Base-by-base conservation (phyloP, 345 rosid species). In the Eucalyptus sideroxylon region DNA sequence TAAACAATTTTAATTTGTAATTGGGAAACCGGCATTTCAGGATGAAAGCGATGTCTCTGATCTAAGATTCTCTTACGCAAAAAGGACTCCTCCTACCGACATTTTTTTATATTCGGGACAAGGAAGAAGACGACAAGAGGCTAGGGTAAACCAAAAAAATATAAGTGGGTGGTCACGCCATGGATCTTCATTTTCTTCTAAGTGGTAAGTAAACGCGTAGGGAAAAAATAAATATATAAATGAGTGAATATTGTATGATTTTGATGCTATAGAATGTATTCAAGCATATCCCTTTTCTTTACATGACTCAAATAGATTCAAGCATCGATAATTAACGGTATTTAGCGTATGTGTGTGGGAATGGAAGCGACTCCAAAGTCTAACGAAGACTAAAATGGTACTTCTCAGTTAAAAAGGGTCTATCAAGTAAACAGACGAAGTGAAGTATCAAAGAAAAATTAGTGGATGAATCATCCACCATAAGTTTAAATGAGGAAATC, bases 251-350 rank as follows among this genome's bases (percentile, higher is more conserved):
- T 9, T 31, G 44, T 9, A 34, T 69, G 4, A 34, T 69, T 31
- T 19, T 17, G 81, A 69, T 69, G 81, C 42, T 17, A 31, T 34
- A 31, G 81, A 69, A 31, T 17, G 81, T 9, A 17, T 69, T 69
- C 21, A 1, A 3, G 16, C 31, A 12, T 60, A 14, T n/a, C 77
- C 6, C 8, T 16, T 65, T 34, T 65, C 40, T 65, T 65, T n/a
- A n/a, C 21, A 65, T 65, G 77, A n/a, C 40, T n/a, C 10, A 2
- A n/a, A 8, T 16, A n/a, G 19, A n/a, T 65, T 65, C 6, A 65
- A 9, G 3, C 5, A 0, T 65, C 11, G 6, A 65, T n/a, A 4
- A 65, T 65, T 30, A n/a, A 7, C 3, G 3, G 2, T n/a, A n/a
- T 65, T 7, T 7, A 65, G 6, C 3, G 6, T n/a, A 65, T 15